A percentile compares a stretch with the other conserved stretches of the same genome.
phyloP scores from a whole-genome alignment of 177 flowering plant species.

The Vitis hybrid region DNA sequence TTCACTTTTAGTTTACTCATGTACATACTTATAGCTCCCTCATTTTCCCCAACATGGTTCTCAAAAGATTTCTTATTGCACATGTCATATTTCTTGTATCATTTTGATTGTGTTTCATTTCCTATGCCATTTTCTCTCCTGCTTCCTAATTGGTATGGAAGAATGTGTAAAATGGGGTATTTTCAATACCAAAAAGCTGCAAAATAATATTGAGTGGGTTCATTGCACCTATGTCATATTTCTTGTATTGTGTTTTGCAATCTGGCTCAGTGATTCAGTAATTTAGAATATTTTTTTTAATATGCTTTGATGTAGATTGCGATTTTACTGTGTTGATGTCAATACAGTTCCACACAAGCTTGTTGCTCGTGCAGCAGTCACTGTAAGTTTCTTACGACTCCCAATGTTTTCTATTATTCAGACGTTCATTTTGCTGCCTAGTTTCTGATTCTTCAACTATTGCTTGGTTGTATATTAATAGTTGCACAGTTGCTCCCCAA shows the following conservation, averaged over 20 bases:
- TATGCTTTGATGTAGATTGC: constrained; percentile 43
- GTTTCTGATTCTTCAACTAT: not conserved
- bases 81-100: not conserved
- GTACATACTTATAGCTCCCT: not conserved
- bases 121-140: too few relatives aligned
- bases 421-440: not conserved
- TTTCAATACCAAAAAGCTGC: too few relatives aligned
- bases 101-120: not conserved
- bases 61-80: not conserved
- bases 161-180: too few relatives aligned
- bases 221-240: not conserved
- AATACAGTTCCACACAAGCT: constrained; percentile 76
- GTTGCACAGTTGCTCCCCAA: not conserved
- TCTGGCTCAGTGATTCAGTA: constrained; percentile 7
- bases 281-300: not conserved
- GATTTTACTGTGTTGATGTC: constrained; percentile 75
- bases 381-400: constrained; percentile 48
- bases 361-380: constrained; percentile 72
- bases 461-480: not conserved
- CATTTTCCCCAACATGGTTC: not conserved
- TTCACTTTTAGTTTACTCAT: not conserved
- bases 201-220: not conserved
- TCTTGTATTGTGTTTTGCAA: not conserved
- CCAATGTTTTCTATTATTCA: not conserved
- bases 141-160: not conserved